Evolutionary conservation across 2,329 filamentous ascomycete genomes (phyloP), one percentile per base, ranked within the genome.

Genomic region (Xylariaceae sp.): DNA sequence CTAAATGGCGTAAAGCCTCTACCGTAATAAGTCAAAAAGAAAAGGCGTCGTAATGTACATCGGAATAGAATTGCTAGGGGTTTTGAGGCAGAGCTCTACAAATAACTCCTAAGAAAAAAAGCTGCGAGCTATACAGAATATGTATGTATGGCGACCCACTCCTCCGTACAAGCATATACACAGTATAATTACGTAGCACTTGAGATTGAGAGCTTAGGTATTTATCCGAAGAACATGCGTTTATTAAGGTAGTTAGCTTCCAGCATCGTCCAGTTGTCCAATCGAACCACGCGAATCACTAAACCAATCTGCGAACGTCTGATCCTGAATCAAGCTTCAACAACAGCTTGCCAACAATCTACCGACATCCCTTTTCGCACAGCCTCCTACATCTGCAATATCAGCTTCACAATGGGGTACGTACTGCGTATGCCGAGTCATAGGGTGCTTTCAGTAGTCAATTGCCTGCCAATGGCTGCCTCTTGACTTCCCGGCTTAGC

Each of bases 391-490:
- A 60, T 53, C 40, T 54, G 40, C 26, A 10, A 49, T 29, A 23
- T 52, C 48, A 50, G 58, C 54, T 50, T 53, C 57, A 69, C 58
- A 55, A 70, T 70, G 68, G 62, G 55, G 68, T 70, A 69, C 18
- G 68, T 69, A 8, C 8, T 27, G 30, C 13, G 6, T n/a, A 6
- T 18, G 7, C 7, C 21, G 8, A 18, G 11, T 6, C 33, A 26
- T 36, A 37, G 46, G 36, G 20, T 32, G 21, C 43, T 36, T 16
- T 16, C 33, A 27, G 11, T 16, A 32, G 16, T 18, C 16, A 30
- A 20, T 37, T 4, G 13, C 36, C 16, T 7, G 24, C 35, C 64
- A 64, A 62, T 64, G 53, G 55, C 59, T 40, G n/a, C 10, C 13
- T 51, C 27, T 24, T 40, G 39, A 47, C 26, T 43, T 18, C 18